Evolutionary conservation across 2,329 filamentous ascomycete genomes (phyloP).

Genomic region (Venturia asperata): DNA sequence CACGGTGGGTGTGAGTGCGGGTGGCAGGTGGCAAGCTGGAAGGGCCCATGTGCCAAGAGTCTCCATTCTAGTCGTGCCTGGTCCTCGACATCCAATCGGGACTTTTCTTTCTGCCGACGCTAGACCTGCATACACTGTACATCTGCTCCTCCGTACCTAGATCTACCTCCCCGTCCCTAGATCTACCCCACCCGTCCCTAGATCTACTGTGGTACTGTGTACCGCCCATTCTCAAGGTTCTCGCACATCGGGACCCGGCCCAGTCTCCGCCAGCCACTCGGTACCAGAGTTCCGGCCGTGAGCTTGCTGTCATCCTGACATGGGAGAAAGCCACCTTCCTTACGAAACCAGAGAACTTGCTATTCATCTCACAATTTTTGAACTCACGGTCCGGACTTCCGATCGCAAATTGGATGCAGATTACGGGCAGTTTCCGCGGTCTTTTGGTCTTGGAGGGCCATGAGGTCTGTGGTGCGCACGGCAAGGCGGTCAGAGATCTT

Average conservation of each 20-base stretch:
- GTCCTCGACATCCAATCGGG: neutral
- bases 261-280: neutral
- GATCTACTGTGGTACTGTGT: too few species aligned
- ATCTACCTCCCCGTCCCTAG: too few species aligned
- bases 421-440: neutral
- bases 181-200: neutral
- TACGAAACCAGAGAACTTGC: neutral
- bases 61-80: neutral
- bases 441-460: neutral
- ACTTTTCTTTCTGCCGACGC: neutral
- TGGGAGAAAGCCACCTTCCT: neutral
- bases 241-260: neutral
- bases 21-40: neutral
- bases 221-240: too few species aligned
- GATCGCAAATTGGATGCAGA: neutral
- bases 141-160: too few species aligned
- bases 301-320: neutral
- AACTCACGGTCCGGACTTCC: neutral
- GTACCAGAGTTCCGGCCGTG: neutral
- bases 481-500: slow-evolving; percentile 1
- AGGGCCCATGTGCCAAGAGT: neutral
- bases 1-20: too few species aligned
- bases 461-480: neutral
- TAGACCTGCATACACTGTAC: neutral
- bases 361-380: neutral